Evolutionary conservation across 208 protist species (phyloP).

Genomic region (Hexamita inflata): DNA sequence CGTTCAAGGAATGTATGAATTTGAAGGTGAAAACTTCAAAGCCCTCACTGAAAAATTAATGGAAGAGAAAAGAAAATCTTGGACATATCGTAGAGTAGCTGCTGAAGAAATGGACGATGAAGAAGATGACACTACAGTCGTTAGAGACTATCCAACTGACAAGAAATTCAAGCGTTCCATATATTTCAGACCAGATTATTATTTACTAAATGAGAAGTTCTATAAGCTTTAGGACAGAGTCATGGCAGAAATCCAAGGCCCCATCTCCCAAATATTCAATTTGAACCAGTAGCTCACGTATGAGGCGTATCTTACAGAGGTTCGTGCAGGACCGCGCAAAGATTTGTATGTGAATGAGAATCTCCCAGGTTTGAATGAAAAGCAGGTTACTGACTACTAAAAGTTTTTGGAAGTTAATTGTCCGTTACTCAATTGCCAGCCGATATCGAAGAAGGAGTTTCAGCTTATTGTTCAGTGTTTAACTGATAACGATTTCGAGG

Average conservation of each 20-base stretch:
- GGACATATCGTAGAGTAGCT: background rate
- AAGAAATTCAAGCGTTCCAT: too few relatives aligned
- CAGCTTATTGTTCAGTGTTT: too few relatives aligned
- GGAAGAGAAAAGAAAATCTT: background rate
- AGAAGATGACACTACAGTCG: background rate
- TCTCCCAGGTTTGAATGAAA: background rate
- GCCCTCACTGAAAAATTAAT: too few relatives aligned
- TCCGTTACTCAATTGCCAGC: too few relatives aligned
- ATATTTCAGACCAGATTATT: too few relatives aligned
- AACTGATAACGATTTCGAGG: background rate
- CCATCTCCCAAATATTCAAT: background rate
- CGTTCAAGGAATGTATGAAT: conserved; percentile 5
- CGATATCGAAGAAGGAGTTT: too few relatives aligned
- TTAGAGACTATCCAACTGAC: too few relatives aligned
- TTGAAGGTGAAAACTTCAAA: conserved; percentile 17
- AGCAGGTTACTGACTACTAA: background rate
- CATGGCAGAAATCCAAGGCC: background rate
- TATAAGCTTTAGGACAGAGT: background rate
- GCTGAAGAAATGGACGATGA: background rate
- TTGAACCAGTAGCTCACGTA: background rate
- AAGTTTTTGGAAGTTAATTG: background rate
- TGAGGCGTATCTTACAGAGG: too few relatives aligned
- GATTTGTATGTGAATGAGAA: background rate
- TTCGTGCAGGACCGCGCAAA: too few relatives aligned
- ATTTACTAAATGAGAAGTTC: too few relatives aligned